Conservation (phyloP, 768 basidiomycete genomes). For the Boletus sp. region DNA sequence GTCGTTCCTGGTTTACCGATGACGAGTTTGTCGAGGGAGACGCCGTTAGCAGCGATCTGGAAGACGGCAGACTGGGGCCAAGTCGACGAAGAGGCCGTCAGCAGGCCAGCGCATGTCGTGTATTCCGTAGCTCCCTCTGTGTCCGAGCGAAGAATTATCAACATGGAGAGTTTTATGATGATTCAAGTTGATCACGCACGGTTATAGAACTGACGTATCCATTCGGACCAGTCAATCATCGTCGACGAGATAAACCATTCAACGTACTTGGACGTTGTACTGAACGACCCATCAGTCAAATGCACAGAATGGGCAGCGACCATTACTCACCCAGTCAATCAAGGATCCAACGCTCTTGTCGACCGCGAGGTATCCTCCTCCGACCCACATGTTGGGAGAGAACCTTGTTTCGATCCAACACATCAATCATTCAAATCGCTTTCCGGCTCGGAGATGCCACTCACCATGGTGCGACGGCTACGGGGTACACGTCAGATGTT, state of each 20-base stretch:
- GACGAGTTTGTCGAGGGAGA: constrained; percentile 48
- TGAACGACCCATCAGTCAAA: not conserved
- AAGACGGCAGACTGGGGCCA: constrained; percentile 48
- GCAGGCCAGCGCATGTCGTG: constrained; percentile 20
- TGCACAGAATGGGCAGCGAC: not conserved
- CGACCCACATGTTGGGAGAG: constrained; percentile 16
- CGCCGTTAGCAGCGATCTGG: constrained; percentile 36
- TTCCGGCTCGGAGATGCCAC: not conserved
- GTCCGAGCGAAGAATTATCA: not conserved
- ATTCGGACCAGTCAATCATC: not conserved
- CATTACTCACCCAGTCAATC: constrained; percentile 42
- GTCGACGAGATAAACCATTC: too few species aligned
- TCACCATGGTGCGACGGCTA: constrained; percentile 23
- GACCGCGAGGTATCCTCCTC: constrained; percentile 26
- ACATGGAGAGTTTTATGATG: not conserved
- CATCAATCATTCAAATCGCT: too few species aligned
- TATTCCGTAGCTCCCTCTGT: constrained; percentile 65
- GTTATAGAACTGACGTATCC: constrained; percentile 24
- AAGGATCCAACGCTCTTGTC: constrained; percentile 38
- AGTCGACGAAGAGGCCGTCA: constrained; percentile 53
- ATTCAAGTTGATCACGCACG: constrained; percentile 8
- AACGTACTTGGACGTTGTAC: too few species aligned
- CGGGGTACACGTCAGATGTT: not conserved
- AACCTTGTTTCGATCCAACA: constrained; percentile 12
- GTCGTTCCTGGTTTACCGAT: constrained; percentile 52